Base-by-base conservation (phyloP, 2,329 filamentous ascomycete genomes). In the Ophiostoma quercus region DNA sequence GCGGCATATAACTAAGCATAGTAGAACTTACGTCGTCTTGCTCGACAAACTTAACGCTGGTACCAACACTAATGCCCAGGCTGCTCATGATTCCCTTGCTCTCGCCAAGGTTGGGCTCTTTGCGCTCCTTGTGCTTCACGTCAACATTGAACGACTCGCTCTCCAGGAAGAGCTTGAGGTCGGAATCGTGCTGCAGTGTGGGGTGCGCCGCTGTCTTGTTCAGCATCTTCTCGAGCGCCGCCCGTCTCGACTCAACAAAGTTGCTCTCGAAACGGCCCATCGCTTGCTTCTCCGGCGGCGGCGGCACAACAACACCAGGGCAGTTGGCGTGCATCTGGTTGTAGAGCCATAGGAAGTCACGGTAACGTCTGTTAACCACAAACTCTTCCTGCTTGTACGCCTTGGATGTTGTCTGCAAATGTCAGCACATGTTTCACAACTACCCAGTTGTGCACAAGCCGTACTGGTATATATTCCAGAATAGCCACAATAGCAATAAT, bases 261-360 rank as follows among this genome's bases (percentile, higher is more conserved):
- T 97, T 96, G 74, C 88, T 92, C 79, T 99, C 94, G 77, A 99
- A 99, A 54, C 95, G 89, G 72, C 94, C 94, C 70, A 99, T 92
- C 8, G 94, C 94, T 81, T 99, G 95, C 83, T 99, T 99, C 81
- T 99, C 95, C 0, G 95, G 95, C 0, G 95, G 95, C 8, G 95
- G 94, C 0, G 95, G 95, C 14, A 99, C 92, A 39, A 99, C 93
- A 51, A 97, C 89, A 70, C 95, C 95, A 0, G 95, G 95, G 76
- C 95, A 97, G 79, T 96, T 99, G 72, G 89, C 90, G 78, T 98
- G 95, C 72, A 99, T 84, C 39, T 94, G 92, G 75, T 90, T 97
- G 79, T 99, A 99, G 37, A 99, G 88, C 95, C 95, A 99, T 68
- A 99, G 83, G 79, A 99, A 99, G 80, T 99, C 95, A 71, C 94